Base-by-base conservation (phyloP, 176 grass and related monocot genomes). In the Hsuehochloa calcarea region DNA sequence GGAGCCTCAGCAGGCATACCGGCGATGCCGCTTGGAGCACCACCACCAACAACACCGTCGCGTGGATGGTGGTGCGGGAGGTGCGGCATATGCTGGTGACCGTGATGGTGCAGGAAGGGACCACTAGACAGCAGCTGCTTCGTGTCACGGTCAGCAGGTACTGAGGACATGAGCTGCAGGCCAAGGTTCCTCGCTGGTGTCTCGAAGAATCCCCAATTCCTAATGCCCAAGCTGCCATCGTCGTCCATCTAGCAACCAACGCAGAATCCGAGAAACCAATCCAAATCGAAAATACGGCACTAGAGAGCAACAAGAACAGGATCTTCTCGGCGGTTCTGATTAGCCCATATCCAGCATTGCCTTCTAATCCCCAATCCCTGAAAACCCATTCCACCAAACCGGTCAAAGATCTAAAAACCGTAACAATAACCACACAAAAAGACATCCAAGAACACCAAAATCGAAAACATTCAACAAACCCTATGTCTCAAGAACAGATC, bases 141-240 rank as follows among this genome's bases (percentile, higher is more conserved):
- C 11, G 87, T 74, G 74, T 92, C 87, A 54, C 91, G 84, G 8
- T 92, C 91, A 41, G 80, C 54, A 15, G 82, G 63, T 5, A 80
- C 79, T 1, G 91, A 85, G 2, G 90, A 85, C 90, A 92, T 92
- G 29, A 92, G 91, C 75, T 86, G 90, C 46, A 92, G 79, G 15
- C 87, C 84, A 47, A 87, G 73, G 62, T 87, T 89, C 71, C 74
- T 92, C 22, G 79, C 47, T 12, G 68, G 87, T 0, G 74, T 38
- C 3, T 92, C 87, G 56, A 84, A 92, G 82, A 72, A 92, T 29
- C 87, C 84, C 87, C 91, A 90, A 72, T 84, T 83, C 74, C 84
- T 80, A 40, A 89, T 68, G n/a, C 87, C 69, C 62, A 92, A 87
- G 44, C 75, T 88, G 35, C 84, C 91, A 23, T 92, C 87, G 8